These are phyloP conservation scores for Trichosporon sp. DNA, from an alignment of 1,284 basidiomycete species.

Conservation along the genomic window DNA sequence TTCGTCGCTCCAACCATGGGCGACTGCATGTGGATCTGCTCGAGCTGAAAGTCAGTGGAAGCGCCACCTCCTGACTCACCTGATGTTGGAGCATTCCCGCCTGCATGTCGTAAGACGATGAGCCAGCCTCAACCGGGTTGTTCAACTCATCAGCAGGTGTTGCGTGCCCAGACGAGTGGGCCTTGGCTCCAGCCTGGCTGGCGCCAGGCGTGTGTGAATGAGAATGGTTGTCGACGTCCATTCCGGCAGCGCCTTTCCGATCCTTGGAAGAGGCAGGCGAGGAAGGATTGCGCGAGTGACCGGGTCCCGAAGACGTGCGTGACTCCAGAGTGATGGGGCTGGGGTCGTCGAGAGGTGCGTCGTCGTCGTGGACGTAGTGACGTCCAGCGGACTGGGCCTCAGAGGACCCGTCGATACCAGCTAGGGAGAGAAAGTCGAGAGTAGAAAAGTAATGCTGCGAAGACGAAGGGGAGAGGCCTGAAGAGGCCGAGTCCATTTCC, in stretches of 20 bases:
- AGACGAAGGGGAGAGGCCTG: conserved; percentile 11
- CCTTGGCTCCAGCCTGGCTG: neutral
- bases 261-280: conserved; percentile 5
- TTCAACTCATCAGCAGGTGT: neutral
- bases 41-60: conserved; percentile 44
- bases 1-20: conserved; percentile 48
- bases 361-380: conserved; percentile 20
- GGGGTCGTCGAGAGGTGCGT: conserved; percentile 32
- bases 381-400: conserved; percentile 20
- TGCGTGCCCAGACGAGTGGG: neutral
- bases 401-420: conserved; percentile 28
- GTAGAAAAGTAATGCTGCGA: conserved; percentile 25
- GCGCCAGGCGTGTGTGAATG: neutral
- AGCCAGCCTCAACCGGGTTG: conserved; percentile 8
- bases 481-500: conserved; percentile 14
- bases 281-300: conserved; percentile 19
- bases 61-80: conserved; percentile 14
- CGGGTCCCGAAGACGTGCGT: conserved; percentile 21
- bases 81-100: conserved; percentile 35
- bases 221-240: conserved; percentile 26
- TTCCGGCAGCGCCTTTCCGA: neutral
- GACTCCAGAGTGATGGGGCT: conserved; percentile 32
- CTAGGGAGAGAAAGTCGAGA: conserved; percentile 34
- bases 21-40: conserved; percentile 57
- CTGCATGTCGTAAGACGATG: conserved; percentile 32